These are phyloP conservation scores for Chaetomium strumarium DNA, from an alignment of 2,329 filamentous ascomycete species.

Conservation along the genomic window DNA sequence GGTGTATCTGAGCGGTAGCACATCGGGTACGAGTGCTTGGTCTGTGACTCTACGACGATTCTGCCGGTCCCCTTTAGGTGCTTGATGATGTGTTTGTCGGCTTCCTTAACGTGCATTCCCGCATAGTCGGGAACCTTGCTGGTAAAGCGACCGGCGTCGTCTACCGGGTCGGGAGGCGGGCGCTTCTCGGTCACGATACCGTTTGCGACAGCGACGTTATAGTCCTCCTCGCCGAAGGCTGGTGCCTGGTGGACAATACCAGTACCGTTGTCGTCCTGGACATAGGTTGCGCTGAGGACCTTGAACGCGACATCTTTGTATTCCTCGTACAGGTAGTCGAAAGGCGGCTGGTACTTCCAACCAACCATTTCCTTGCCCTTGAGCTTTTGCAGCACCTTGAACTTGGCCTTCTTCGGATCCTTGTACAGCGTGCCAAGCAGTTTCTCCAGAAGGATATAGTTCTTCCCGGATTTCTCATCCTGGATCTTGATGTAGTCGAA, in stretches of 20 bases:
- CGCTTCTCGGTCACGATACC: conserved; percentile 73
- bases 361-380: conserved; percentile 80
- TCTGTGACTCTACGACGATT: conserved; percentile 76
- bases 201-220: conserved; percentile 68
- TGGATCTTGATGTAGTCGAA: conserved; percentile 81
- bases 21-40: conserved; percentile 89
- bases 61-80: conserved; percentile 71
- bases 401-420: conserved; percentile 92
- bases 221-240: conserved; percentile 95
- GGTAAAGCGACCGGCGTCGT: conserved; percentile 76
- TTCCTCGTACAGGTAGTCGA: conserved; percentile 82
- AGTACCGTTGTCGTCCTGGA: conserved; percentile 83
- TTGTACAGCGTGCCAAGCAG: conserved; percentile 82
- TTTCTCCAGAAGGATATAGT: conserved; percentile 80
- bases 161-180: conserved; percentile 84
- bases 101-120: conserved; percentile 84
- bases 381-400: conserved; percentile 71
- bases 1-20: conserved; percentile 94
- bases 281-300: conserved; percentile 77
- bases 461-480: conserved; percentile 74
- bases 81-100: conserved; percentile 87
- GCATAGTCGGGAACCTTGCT: conserved; percentile 71
- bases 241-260: conserved; percentile 93
- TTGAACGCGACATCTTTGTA: conserved; percentile 82
- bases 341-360: conserved; percentile 84